A percentile compares a stretch with the other conserved stretches of the same genome.
These are phyloP conservation scores for Purpureocillium lavendulum DNA, from an alignment of 2,329 filamentous ascomycete species.

Conservation along the genomic window DNA sequence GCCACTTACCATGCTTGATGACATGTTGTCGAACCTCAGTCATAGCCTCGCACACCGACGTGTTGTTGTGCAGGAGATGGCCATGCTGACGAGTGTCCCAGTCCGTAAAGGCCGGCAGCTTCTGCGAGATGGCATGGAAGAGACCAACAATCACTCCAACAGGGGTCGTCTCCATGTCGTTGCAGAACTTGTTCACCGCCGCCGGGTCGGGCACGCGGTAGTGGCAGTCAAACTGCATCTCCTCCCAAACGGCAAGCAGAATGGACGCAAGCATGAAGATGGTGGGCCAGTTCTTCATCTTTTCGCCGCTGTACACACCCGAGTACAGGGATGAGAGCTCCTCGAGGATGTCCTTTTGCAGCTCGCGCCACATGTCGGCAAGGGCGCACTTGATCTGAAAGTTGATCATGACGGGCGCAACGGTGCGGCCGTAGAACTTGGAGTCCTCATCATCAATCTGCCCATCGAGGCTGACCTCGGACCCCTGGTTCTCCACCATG, in stretches of 20 bases:
- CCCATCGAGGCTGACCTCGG: slow-evolving; percentile 69
- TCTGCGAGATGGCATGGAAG: slow-evolving; percentile 97
- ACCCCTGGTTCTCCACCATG: slow-evolving; percentile 81
- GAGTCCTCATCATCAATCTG: slow-evolving; percentile 81
- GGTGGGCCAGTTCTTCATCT: slow-evolving; percentile 97
- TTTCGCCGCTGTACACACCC: slow-evolving; percentile 95
- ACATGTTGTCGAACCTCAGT: slow-evolving; percentile 92
- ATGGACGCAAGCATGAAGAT: slow-evolving; percentile 97
- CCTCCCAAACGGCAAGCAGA: slow-evolving; percentile 89
- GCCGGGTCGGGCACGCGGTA: slow-evolving; percentile 82
- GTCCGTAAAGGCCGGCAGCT: slow-evolving; percentile 83
- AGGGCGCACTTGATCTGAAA: slow-evolving; percentile 98
- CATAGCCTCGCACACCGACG: slow-evolving; percentile 89
- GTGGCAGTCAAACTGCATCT: slow-evolving; percentile 98
- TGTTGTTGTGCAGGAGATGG: slow-evolving; percentile 82
- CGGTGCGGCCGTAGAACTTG: slow-evolving; percentile 81
- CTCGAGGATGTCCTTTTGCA: slow-evolving; percentile 92
- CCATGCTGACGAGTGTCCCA: slow-evolving; percentile 93
- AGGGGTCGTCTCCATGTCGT: slow-evolving; percentile 91
- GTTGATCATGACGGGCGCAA: slow-evolving; percentile 98
- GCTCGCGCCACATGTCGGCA: slow-evolving; percentile 95
- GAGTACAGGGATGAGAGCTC: slow-evolving; percentile 89
- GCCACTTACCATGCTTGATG: slow-evolving; percentile 70
- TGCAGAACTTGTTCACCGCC: slow-evolving; percentile 89
- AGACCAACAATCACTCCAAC: slow-evolving; percentile 94